Percentiles rank a stretch among this genome's conserved stretches.
Conservation (phyloP, 768 basidiomycete species). For the Phallus indusiatus region DNA sequence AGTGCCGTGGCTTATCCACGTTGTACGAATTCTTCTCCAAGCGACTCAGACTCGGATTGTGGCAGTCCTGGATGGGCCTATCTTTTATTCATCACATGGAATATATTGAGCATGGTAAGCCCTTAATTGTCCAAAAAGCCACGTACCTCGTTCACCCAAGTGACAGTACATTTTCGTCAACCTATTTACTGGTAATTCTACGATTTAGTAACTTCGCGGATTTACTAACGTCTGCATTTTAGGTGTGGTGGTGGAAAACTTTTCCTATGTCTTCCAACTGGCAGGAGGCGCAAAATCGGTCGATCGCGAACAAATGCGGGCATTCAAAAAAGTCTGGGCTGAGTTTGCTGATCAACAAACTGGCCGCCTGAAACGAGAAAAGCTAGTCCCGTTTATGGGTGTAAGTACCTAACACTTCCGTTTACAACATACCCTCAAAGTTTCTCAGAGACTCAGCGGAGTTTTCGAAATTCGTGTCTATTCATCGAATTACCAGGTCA, state of each 20-base stretch:
- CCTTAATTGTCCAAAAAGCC: neutral
- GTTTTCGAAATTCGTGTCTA: constrained; percentile 87
- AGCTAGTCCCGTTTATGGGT: constrained; percentile 71
- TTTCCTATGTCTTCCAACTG: constrained; percentile 90
- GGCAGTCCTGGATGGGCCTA: constrained; percentile 80
- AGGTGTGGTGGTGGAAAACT: constrained; percentile 92
- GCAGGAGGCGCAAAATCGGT: constrained; percentile 75
- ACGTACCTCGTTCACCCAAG: neutral
- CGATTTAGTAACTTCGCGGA: neutral
- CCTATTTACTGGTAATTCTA: constrained; percentile 73
- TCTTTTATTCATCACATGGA: constrained; percentile 88
- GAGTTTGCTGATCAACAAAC: constrained; percentile 72
- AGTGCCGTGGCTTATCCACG: constrained; percentile 72
- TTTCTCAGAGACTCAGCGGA: constrained; percentile 62
- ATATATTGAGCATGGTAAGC: constrained; percentile 84
- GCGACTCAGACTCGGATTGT: constrained; percentile 67
- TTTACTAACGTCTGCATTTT: neutral
- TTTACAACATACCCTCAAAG: constrained; percentile 3
- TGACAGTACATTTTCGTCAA: constrained; percentile 88
- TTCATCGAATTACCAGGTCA: constrained; percentile 55
- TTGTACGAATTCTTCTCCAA: constrained; percentile 49
- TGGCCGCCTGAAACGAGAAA: constrained; percentile 61
- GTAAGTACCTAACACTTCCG: constrained; percentile 36
- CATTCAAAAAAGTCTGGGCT: constrained; percentile 93
- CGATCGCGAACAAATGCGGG: constrained; percentile 83